Evolutionary conservation across 2,329 filamentous ascomycete genomes (phyloP), one percentile per base, ranked within the genome.

Genomic region (Exophiala bonariae): DNA sequence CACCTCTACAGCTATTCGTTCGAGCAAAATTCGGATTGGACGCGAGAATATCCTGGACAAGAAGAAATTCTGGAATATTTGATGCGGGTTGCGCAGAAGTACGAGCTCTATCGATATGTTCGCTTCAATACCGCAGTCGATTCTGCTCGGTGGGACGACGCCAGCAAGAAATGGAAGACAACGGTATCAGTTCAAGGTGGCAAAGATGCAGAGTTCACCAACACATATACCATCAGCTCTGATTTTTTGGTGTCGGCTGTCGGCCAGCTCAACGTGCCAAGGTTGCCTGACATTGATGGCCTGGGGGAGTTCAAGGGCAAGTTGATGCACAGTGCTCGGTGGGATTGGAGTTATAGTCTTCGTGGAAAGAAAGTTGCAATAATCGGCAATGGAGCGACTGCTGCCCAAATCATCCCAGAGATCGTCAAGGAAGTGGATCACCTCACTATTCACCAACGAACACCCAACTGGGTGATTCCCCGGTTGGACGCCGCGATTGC

Each of bases 331-430:
- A 62, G 58, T 6, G 63, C 63, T 7, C 52, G 50, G 6, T 67
- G 64, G 66, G 61, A 68, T 39, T 81, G 78, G 77, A 76, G 69
- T 34, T 80, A 79, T 52, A 70, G 75, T 40, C 56, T 80, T n/a
- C 61, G 65, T 22, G 76, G 69, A 7, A 82, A 82, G 65, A 73
- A 71, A 41, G 72, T 83, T 32, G 80, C 74, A 1, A 63, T 83
- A n/a, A 75, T 84, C 30, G 80, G 81, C 2, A 83, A 80, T 58
- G 79, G 77, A 74, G 79, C 79, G 28, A 81, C 79, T 0, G 78
- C 78, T 2, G 74, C 72, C 2, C 80, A 83, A 51, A 81, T 83
- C 52, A 68, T 81, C 22, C 79, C 80, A 1, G 78, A 81, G 42
- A 68, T 82, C 26, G 72, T 74, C 2, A 76, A 76, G 34, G 66